Evolutionary conservation across 2,329 filamentous ascomycete species (phyloP).

Genomic region (Tolypocladium amazonense): DNA sequence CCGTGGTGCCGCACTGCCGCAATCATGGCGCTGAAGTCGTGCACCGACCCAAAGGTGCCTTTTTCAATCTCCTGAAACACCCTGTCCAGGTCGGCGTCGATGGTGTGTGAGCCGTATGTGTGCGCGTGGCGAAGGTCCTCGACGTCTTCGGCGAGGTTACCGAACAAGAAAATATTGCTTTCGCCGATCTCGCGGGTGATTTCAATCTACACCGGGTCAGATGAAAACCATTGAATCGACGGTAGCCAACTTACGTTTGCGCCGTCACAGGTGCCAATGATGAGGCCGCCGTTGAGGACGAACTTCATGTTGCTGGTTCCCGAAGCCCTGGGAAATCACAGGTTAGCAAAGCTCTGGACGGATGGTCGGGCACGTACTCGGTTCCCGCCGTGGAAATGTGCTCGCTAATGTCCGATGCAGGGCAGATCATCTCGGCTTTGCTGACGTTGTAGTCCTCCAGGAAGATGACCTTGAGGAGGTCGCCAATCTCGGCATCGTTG

Average conservation of each 20-base stretch:
- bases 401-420: constrained; percentile 92
- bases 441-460: constrained; percentile 98
- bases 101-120: constrained; percentile 66
- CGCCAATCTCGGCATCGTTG: constrained; percentile 82
- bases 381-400: constrained; percentile 98
- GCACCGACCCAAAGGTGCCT: constrained; percentile 69
- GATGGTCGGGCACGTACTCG: constrained; percentile 41
- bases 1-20: constrained; percentile 83
- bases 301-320: constrained; percentile 99
- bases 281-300: constrained; percentile 89
- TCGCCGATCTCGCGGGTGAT: constrained; percentile 96
- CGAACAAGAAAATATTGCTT: constrained; percentile 97
- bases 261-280: constrained; percentile 96
- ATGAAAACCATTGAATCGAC: too few species aligned
- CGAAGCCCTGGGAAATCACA: constrained; percentile 35
- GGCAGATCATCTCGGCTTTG: constrained; percentile 94
- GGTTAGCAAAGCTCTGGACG: constrained; percentile 2
- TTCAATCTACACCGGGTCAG: constrained; percentile 52
- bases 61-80: constrained; percentile 78
- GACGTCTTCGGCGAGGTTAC: constrained; percentile 89
- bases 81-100: constrained; percentile 66
- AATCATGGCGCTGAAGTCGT: constrained; percentile 73
- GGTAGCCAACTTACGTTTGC: constrained; percentile 63
- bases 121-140: constrained; percentile 90
- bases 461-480: constrained; percentile 94